These are phyloP conservation scores for Epichloe typhina DNA, from an alignment of 2,329 filamentous ascomycete genomes.

Conservation along the genomic window DNA sequence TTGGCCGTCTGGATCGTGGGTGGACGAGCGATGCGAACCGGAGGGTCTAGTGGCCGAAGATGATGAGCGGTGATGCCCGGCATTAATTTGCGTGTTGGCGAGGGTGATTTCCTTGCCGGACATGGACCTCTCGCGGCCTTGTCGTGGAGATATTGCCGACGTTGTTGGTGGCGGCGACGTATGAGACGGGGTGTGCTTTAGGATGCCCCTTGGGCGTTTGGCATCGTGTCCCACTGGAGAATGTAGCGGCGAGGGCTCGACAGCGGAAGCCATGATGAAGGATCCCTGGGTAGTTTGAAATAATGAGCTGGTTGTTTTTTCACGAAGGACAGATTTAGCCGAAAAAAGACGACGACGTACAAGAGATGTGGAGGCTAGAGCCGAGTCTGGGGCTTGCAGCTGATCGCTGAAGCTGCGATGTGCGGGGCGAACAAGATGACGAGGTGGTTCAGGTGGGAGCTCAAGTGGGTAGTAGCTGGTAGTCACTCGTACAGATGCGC, in stretches of 20 bases:
- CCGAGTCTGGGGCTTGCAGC: background rate
- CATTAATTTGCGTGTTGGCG: constrained; percentile 89
- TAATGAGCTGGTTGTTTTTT: background rate
- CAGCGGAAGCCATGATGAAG: constrained; percentile 25
- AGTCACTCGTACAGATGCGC: background rate
- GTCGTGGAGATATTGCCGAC: constrained; percentile 29
- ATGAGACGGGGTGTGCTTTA: constrained; percentile 70
- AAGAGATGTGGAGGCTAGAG: background rate
- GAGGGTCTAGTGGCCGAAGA: constrained; percentile 51
- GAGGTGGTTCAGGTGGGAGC: background rate
- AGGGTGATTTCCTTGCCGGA: constrained; percentile 82
- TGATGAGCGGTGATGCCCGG: constrained; percentile 76
- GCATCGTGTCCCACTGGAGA: constrained; percentile 27
- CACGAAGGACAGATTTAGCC: background rate
- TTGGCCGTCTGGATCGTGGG: constrained; percentile 30
- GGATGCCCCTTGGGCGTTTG: constrained; percentile 47
- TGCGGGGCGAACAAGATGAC: background rate
- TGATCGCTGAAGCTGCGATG: background rate
- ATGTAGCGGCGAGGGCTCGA: constrained; percentile 26
- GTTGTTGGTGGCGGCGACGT: constrained; percentile 39
- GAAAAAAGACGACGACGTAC: background rate
- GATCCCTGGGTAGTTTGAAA: background rate
- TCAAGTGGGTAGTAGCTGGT: background rate
- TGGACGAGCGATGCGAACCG: constrained; percentile 61
- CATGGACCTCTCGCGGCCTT: constrained; percentile 23